Conservation (phyloP, 495 filamentous ascomycete species). For the Penicillium canariense region DNA sequence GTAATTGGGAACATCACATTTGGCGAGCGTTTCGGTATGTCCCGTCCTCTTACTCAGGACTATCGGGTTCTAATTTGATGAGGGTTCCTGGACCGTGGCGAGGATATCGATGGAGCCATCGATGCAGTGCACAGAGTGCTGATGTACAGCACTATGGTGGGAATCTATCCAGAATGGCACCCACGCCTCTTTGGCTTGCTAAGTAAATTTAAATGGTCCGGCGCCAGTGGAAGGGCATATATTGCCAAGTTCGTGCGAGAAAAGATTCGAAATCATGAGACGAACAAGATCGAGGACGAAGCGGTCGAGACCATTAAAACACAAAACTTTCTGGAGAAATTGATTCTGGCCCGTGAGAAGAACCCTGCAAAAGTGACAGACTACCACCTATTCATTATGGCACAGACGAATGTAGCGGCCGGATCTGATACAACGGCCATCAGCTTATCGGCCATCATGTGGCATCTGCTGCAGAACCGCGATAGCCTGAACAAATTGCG, state of each 20-base stretch:
- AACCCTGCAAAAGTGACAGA: conserved; percentile 55
- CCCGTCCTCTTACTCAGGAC: not conserved
- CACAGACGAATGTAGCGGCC: conserved; percentile 51
- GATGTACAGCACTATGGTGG: conserved; percentile 55
- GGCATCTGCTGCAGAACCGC: conserved; percentile 46
- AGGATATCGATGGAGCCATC: conserved; percentile 63
- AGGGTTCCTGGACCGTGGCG: conserved; percentile 60
- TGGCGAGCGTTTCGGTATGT: conserved; percentile 53
- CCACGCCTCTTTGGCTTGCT: conserved; percentile 38
- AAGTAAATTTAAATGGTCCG: conserved; percentile 40
- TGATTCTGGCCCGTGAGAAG: conserved; percentile 52
- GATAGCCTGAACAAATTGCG: conserved; percentile 37
- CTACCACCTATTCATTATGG: conserved; percentile 49
- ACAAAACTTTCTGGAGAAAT: conserved; percentile 54
- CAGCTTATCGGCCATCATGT: conserved; percentile 48
- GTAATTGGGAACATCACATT: conserved; percentile 68
- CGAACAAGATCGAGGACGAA: conserved; percentile 9
- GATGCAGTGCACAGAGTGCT: conserved; percentile 52
- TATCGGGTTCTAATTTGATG: not conserved
- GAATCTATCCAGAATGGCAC: conserved; percentile 48
- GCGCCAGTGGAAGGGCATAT: conserved; percentile 39
- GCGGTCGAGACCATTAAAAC: conserved; percentile 28
- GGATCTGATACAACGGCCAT: conserved; percentile 58
- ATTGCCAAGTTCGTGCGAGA: conserved; percentile 44
- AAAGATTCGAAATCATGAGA: conserved; percentile 37